phyloP scores from a whole-genome alignment of 257 asterid species.

The Echites panduratus region DNA sequence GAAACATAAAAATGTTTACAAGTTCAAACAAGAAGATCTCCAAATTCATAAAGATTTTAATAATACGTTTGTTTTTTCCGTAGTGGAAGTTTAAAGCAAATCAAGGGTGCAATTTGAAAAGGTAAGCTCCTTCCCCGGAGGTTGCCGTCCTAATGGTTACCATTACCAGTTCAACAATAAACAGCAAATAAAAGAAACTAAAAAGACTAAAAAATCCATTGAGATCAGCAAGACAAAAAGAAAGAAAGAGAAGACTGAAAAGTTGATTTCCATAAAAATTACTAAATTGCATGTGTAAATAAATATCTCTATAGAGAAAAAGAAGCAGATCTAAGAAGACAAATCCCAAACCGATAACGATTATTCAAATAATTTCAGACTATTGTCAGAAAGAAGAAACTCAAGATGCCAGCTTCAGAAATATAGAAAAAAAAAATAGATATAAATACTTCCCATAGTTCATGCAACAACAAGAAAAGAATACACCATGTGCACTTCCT shows the following conservation, averaged over 20 bases:
- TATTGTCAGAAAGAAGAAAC: neutral
- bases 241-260: neutral
- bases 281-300: neutral
- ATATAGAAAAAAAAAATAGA: neutral
- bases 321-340: neutral
- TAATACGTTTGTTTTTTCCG: too few relatives aligned
- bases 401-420: neutral
- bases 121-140: neutral
- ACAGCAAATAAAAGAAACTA: neutral
- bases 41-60: neutral
- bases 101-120: neutral
- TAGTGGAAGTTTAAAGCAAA: neutral
- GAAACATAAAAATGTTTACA: constrained; percentile 12
- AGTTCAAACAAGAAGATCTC: neutral
- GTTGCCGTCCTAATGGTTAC: neutral
- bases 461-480: neutral
- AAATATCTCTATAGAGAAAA: neutral
- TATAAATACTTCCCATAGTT: neutral
- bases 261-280: neutral
- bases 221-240: neutral
- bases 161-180: neutral
- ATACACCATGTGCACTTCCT: neutral
- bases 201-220: neutral
- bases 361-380: neutral
- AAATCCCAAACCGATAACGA: neutral